These are phyloP conservation scores for Pseudocercospora fijiensis DNA, from an alignment of 2,329 filamentous ascomycete species.

Conservation along the genomic window DNA sequence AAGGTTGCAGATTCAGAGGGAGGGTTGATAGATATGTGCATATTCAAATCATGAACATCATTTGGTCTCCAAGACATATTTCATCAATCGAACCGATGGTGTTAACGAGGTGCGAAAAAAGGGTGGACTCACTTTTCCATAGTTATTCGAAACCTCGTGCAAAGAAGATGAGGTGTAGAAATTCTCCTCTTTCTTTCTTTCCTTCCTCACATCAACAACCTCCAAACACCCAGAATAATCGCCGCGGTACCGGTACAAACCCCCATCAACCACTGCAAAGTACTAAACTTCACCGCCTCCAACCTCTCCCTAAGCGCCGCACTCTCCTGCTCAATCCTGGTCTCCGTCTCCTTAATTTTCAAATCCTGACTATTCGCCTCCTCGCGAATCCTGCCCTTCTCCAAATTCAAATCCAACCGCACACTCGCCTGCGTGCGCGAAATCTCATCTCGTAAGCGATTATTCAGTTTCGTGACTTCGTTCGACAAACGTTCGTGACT, in stretches of 20 bases:
- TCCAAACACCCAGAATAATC: slow-evolving; percentile 66
- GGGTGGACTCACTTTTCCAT: background rate
- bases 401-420: slow-evolving; percentile 86
- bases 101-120: background rate
- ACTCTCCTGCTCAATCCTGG: slow-evolving; percentile 96
- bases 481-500: slow-evolving; percentile 91
- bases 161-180: background rate
- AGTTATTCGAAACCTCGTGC: background rate
- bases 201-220: slow-evolving; percentile 58
- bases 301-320: slow-evolving; percentile 86
- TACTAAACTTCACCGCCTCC: slow-evolving; percentile 97
- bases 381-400: slow-evolving; percentile 94
- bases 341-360: slow-evolving; percentile 98
- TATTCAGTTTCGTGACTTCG: slow-evolving; percentile 91
- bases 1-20: background rate
- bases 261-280: slow-evolving; percentile 94
- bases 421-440: slow-evolving; percentile 91
- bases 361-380: slow-evolving; percentile 95
- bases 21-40: background rate
- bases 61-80: background rate
- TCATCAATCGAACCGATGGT: background rate
- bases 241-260: slow-evolving; percentile 66
- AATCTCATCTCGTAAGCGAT: slow-evolving; percentile 86
- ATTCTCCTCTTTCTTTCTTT: background rate
- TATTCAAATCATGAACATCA: background rate